Percentiles rank a stretch among this genome's conserved stretches.
Evolutionary conservation across 371 early-diverging fungal genomes (phyloP).

Genomic region (Funneliformis caledonium): DNA sequence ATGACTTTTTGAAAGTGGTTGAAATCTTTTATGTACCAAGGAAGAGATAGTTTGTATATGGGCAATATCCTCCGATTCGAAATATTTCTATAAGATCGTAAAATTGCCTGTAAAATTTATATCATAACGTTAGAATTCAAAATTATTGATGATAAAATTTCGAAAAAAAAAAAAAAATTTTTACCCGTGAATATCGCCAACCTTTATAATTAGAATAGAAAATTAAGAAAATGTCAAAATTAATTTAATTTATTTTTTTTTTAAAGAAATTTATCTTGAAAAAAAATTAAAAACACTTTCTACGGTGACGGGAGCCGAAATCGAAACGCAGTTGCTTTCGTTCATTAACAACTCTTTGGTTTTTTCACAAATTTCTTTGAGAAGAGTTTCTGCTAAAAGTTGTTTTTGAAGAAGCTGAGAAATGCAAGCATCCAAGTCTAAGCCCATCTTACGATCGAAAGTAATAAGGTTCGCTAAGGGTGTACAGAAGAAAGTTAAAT

Average conservation of each 20-base stretch:
- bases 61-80: slow-evolving; percentile 90
- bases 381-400: slow-evolving; percentile 80
- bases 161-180: not conserved
- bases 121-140: not conserved
- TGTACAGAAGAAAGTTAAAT: not conserved
- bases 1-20: not conserved
- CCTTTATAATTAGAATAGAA: slow-evolving; percentile 42
- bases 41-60: slow-evolving; percentile 94
- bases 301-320: slow-evolving; percentile 90
- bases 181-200: slow-evolving; percentile 96
- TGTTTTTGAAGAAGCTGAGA: slow-evolving; percentile 75
- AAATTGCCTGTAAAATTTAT: slow-evolving; percentile 77
- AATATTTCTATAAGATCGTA: slow-evolving; percentile 96
- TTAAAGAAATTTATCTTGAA: no score
- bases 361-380: slow-evolving; percentile 88
- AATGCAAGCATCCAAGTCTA: slow-evolving; percentile 75
- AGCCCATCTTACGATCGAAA: slow-evolving; percentile 47
- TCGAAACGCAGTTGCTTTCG: slow-evolving; percentile 91
- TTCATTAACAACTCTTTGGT: slow-evolving; percentile 84
- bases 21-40: slow-evolving; percentile 61
- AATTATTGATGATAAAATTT: not conserved
- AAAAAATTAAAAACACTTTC: not conserved
- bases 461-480: not conserved
- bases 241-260: no score
- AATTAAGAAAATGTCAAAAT: not conserved